A percentile compares a stretch with the other conserved stretches of the same genome.
These are phyloP conservation scores for Clavispora fructus DNA, from an alignment of 805 yeast species.

Conservation along the genomic window DNA sequence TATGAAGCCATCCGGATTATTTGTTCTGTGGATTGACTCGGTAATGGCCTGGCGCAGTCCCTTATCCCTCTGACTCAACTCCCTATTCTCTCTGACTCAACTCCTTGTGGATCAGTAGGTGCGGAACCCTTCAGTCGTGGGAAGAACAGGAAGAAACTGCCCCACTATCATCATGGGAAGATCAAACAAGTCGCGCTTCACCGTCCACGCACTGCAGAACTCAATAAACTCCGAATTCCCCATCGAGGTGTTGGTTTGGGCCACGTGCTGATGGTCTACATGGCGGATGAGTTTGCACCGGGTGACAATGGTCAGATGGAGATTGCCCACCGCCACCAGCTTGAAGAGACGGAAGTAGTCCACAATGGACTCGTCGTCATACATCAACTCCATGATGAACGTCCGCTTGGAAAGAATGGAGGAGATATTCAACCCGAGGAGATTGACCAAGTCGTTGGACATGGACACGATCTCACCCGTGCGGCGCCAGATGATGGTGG, in stretches of 20 bases:
- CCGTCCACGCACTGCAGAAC: slow-evolving; percentile 82
- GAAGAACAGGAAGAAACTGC: slow-evolving; percentile 65
- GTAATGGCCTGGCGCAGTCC: no score
- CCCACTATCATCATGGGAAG: slow-evolving; percentile 82
- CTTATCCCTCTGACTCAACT: no score
- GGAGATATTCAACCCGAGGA: slow-evolving; percentile 59
- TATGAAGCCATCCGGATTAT: no score
- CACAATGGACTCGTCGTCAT: slow-evolving; percentile 66
- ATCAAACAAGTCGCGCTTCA: slow-evolving; percentile 76
- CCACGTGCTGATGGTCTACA: slow-evolving; percentile 11
- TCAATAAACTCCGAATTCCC: slow-evolving; percentile 33
- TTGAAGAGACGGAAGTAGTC: slow-evolving; percentile 70
- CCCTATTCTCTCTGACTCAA: no score
- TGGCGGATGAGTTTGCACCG: slow-evolving; percentile 43
- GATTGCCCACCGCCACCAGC: slow-evolving; percentile 64
- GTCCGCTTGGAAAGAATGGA: slow-evolving; percentile 54
- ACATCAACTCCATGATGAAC: slow-evolving; percentile 74
- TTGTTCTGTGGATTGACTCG: no score
- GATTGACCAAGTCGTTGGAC: slow-evolving; percentile 65
- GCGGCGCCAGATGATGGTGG: slow-evolving; percentile 80
- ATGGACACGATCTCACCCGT: slow-evolving; percentile 82
- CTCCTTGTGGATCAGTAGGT: slow-evolving; percentile 18
- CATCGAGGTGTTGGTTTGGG: slow-evolving; percentile 15
- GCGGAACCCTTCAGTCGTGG: slow-evolving; percentile 28
- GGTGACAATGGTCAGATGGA: slow-evolving; percentile 48